Conservation (phyloP, 495 filamentous ascomycete genomes). For the Neurospora sublineolata region DNA sequence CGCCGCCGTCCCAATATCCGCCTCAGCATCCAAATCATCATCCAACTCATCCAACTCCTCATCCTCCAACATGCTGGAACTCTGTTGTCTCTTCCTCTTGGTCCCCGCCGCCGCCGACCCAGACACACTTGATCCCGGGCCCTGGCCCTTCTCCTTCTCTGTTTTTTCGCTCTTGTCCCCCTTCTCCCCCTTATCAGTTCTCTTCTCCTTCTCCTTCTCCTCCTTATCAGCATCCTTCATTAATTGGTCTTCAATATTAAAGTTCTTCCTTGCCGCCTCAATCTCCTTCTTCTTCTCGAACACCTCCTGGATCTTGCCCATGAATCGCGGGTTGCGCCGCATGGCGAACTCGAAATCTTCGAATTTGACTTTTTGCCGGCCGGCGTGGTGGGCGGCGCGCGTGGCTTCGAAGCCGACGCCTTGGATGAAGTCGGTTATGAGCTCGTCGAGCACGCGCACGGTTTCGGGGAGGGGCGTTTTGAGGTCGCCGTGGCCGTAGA, state of each 20-base stretch:
- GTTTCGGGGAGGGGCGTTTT: slow-evolving; percentile 64
- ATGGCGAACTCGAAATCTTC: slow-evolving; percentile 95
- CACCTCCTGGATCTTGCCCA: slow-evolving; percentile 83
- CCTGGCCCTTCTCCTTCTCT: not conserved
- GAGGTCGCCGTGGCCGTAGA: slow-evolving; percentile 79
- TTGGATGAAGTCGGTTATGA: slow-evolving; percentile 82
- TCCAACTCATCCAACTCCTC: slow-evolving; percentile 28
- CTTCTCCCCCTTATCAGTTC: not conserved
- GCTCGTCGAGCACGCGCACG: slow-evolving; percentile 79
- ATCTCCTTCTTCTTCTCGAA: slow-evolving; percentile 70
- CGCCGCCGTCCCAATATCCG: slow-evolving; percentile 13
- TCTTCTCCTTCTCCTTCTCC: slow-evolving; percentile 22
- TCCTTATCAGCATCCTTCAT: slow-evolving; percentile 30
- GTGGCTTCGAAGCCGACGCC: slow-evolving; percentile 84
- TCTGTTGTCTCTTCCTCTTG: slow-evolving; percentile 4
- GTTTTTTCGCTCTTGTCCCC: not conserved
- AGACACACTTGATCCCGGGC: not conserved
- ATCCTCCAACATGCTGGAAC: slow-evolving; percentile 15
- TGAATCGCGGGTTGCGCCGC: slow-evolving; percentile 67
- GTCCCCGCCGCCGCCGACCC: not conserved
- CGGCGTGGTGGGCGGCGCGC: slow-evolving; percentile 64
- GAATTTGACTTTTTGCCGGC: slow-evolving; percentile 90
- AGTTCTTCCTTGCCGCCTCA: slow-evolving; percentile 60
- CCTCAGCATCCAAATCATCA: slow-evolving; percentile 23
- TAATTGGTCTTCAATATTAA: slow-evolving; percentile 37